These are phyloP conservation scores for Amaranthus hypochondriacus DNA, from an alignment of 148 eudicot species.

Conservation along the genomic window DNA sequence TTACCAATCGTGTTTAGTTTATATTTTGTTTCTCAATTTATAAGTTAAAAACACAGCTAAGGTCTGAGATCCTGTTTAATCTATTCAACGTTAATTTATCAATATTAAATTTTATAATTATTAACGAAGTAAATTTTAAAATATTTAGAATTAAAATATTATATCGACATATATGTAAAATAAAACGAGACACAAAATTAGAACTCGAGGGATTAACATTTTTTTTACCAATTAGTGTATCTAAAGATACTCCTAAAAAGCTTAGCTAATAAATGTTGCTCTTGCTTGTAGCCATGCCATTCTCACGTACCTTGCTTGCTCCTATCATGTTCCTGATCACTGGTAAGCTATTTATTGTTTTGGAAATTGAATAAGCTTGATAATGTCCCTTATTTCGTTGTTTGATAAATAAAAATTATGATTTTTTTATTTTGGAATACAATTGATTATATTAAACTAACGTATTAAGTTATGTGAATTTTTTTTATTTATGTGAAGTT, in stretches of 20 bases:
- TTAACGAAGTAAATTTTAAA: no score
- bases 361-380: not conserved
- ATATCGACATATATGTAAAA: no score
- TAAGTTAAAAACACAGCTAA: not conserved
- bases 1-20: no score
- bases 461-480: not conserved
- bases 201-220: not conserved
- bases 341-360: conserved; percentile 44
- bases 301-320: conserved; percentile 68
- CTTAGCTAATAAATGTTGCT: not conserved
- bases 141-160: no score
- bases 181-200: no score
- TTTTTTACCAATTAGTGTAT: not conserved
- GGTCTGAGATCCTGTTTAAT: no score
- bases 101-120: no score
- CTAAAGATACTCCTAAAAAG: not conserved
- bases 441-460: not conserved
- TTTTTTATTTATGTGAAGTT: no score
- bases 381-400: no score
- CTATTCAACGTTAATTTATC: no score
- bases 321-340: conserved; percentile 78
- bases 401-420: no score
- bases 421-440: no score
- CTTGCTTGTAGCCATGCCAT: conserved; percentile 79
- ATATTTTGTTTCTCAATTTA: not conserved